Conservation (phyloP, 2,329 filamentous ascomycete genomes). For the Lasiodiplodia sp. region DNA sequence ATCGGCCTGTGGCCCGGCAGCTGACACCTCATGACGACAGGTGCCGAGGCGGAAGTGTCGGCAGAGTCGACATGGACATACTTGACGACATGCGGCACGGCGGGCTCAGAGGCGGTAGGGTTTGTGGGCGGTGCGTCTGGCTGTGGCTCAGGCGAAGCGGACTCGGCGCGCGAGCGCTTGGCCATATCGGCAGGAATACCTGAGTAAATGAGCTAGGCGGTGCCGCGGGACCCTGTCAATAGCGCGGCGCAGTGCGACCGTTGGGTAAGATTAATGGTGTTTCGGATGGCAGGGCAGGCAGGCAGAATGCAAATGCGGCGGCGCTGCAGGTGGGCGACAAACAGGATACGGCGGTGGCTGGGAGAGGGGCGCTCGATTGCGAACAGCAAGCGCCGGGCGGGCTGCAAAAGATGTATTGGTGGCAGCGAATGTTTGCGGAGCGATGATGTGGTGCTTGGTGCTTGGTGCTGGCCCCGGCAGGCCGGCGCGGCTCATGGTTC, state of each 20-base stretch:
- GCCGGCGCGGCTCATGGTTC: conserved; percentile 15
- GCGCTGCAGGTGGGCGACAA: background rate
- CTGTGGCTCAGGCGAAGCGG: conserved; percentile 48
- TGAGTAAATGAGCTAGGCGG: conserved; percentile 7
- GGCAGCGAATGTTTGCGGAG: background rate
- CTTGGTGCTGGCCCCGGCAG: conserved; percentile 6
- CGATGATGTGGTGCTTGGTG: conserved; percentile 15
- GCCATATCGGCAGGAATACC: conserved; percentile 54
- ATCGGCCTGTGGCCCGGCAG: conserved; percentile 81
- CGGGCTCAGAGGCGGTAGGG: conserved; percentile 25
- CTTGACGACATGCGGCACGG: conserved; percentile 48
- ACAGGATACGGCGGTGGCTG: background rate
- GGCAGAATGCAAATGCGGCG: background rate
- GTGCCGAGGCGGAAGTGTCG: conserved; percentile 39
- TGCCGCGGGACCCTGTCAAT: conserved; percentile 13
- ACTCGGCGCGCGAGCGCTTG: conserved; percentile 65
- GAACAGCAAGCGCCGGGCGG: conserved; percentile 7
- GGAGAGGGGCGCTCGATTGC: background rate
- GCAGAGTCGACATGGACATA: conserved; percentile 60
- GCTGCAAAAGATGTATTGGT: background rate
- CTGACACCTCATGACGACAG: conserved; percentile 74
- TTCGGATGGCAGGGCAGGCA: conserved; percentile 7
- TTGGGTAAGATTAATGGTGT: conserved; percentile 23
- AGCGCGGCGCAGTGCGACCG: conserved; percentile 21
- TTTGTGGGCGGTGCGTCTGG: conserved; percentile 19